Evolutionary conservation across 805 yeast species (phyloP).

Genomic region (Candida boleticola): DNA sequence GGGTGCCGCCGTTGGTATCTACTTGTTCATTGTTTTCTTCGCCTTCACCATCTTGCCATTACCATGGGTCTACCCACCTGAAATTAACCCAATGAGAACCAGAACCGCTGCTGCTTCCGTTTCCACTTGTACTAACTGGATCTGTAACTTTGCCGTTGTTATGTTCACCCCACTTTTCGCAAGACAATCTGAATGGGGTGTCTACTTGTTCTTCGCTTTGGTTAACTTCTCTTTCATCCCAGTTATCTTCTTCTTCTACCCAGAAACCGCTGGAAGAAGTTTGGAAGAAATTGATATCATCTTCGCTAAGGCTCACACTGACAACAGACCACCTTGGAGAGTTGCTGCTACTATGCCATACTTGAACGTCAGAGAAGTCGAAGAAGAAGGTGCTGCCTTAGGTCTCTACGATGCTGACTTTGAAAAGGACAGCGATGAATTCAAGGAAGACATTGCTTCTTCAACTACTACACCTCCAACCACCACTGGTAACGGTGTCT

Average conservation of each 20-base stretch:
- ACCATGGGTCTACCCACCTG: conserved; percentile 49
- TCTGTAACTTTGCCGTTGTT: conserved; percentile 43
- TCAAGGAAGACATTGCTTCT: conserved; percentile 25
- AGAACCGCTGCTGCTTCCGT: conserved; percentile 45
- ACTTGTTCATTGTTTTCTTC: conserved; percentile 43
- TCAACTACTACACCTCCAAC: conserved; percentile 9
- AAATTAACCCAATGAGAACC: conserved; percentile 46
- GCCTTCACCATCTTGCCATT: conserved; percentile 44
- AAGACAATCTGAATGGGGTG: conserved; percentile 37
- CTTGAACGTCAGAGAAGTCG: conserved; percentile 55
- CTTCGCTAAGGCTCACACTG: conserved; percentile 59
- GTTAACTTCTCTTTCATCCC: conserved; percentile 39
- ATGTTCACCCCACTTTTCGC: conserved; percentile 46
- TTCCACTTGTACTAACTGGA: conserved; percentile 46
- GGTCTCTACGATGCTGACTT: conserved; percentile 52
- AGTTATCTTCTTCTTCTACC: conserved; percentile 43
- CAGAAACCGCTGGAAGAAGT: conserved; percentile 44
- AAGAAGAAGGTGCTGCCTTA: conserved; percentile 55
- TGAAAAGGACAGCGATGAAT: conserved; percentile 36
- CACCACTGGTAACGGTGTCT: neutral
- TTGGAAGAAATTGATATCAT: conserved; percentile 55
- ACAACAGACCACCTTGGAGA: conserved; percentile 56
- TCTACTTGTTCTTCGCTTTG: conserved; percentile 41
- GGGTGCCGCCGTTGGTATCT: conserved; percentile 44
- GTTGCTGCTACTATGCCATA: conserved; percentile 65